Base-by-base conservation (phyloP, 192 early-diverging fungal genomes). In the Allomyces macrogynus region DNA sequence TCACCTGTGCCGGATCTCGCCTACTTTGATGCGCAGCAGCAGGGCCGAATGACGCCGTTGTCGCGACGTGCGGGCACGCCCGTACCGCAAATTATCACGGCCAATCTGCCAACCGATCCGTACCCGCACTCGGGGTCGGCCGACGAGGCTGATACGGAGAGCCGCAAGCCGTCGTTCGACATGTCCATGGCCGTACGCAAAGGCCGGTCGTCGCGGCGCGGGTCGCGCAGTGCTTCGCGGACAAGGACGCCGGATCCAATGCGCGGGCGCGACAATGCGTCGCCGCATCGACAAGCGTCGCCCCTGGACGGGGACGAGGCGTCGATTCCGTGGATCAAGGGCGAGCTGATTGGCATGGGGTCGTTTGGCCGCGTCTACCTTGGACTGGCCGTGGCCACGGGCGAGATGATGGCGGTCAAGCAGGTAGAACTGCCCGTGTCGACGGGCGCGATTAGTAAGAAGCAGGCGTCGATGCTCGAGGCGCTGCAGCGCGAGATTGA, bases 381-480 rank as follows among this genome's bases (percentile, higher is more conserved):
- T 66, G 89, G 83, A 14, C 75, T 90, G 65, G 89, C 87, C 64
- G 65, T 84, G 24, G 78, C 78, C 5, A 83, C 81, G 0, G 82
- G 86, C 26, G 88, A 89, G 66, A 79, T 89, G 67, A 87, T 91
- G 67, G 89, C 89, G 0, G 88, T 89, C 26, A 91, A 91, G 70
- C 86, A 91, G 73, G 86, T 91, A 10, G 80, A 81, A 63, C 69
- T 87, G 64, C 84, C 84, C 5, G 69, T 74, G 23, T 68, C 54
- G 24, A 68, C 74, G 60, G 73, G 77, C 64, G 74, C 74, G 72
- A 72, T 78, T 65, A 23, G 61, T 43, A 62, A 54, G 43, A 32
- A 61, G 32, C 44, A 23, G 44, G 66, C 62, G 70, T 67, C 24
- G 74, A 73, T 60, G 72, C 68, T 76, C 12, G 77, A 82, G 62